These are phyloP conservation scores for Ophiostoma perfectum DNA, from an alignment of 2,329 filamentous ascomycete species.

Conservation along the genomic window DNA sequence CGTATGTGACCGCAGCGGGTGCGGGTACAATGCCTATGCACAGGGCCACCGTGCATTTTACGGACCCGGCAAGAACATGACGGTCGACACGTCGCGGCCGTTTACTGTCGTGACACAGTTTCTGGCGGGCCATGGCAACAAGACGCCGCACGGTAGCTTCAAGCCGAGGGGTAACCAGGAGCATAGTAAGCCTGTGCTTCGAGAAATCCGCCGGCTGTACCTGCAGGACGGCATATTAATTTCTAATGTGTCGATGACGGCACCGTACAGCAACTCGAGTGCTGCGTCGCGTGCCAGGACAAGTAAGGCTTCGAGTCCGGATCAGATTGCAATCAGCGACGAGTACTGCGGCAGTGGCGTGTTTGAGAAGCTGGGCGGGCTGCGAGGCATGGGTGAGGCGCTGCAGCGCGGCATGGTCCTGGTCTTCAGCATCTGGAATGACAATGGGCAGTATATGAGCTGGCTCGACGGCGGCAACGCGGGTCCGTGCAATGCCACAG, in stretches of 20 bases:
- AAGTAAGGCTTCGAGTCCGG: background rate
- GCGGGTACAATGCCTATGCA: constrained; percentile 61
- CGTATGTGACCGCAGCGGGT: constrained; percentile 59
- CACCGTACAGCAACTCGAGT: background rate
- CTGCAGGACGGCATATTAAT: background rate
- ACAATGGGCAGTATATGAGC: constrained; percentile 43
- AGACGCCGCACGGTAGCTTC: background rate
- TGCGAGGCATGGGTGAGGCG: constrained; percentile 47
- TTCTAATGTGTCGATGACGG: background rate
- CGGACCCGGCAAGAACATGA: constrained; percentile 33
- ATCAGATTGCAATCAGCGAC: constrained; percentile 13
- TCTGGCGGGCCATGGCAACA: constrained; percentile 29
- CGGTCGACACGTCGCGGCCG: constrained; percentile 51
- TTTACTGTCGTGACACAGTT: constrained; percentile 62
- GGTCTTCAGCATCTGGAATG: constrained; percentile 46
- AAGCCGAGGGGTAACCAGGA: background rate
- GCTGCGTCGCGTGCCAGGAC: background rate
- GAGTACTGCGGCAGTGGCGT: constrained; percentile 37
- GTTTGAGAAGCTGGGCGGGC: constrained; percentile 45
- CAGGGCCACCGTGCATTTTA: constrained; percentile 57
- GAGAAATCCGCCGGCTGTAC: background rate
- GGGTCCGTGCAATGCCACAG: constrained; percentile 49
- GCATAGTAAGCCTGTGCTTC: background rate
- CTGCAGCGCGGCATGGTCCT: constrained; percentile 43
- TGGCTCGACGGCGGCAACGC: constrained; percentile 45